Evolutionary conservation across 2,329 filamentous ascomycete species (phyloP), one percentile per base, ranked within the genome.

Genomic region (Fusarium sp.): DNA sequence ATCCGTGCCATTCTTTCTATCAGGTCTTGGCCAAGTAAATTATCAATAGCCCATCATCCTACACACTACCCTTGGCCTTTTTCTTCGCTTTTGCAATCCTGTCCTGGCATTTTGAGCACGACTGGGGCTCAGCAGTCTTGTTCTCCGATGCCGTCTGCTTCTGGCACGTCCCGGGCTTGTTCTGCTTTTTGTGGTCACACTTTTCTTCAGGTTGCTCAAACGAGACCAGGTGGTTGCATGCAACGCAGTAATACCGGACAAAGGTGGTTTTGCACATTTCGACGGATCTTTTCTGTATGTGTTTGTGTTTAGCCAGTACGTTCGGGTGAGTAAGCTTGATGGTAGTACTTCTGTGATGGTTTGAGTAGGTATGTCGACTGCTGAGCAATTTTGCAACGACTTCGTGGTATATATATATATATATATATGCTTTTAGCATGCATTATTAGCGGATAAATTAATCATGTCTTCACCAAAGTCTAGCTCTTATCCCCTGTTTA

Each of bases 211-310:
- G 13, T 25, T 50, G 44, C 3, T 43, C 14, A 5, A 38, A 50
- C 2, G 11, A n/a, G 2, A 60, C 52, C 2, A 50, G 27, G 5
- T 19, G 15, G 4, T 23, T 27, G 6, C 36, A 50, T 2, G 29
- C 13, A 7, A 23, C 15, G 14, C 21, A 55, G 9, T 35, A 25
- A 13, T 36, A 39, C 11, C 15, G 31, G 4, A 60, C 9, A 9
- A 55, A 43, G 0, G 36, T 46, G 8, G 39, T 46, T 4, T 8
- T 55, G 13, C 25, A 61, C 35, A 47, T 55, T 2, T 11, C 19
- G 13, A 2, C 0, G 6, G 2, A 3, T 1, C 10, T 2, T 23
- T 19, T 5, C 15, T 31, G n/a, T 42, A 14, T 14, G 14, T 0
- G 9, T 10, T 17, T 33, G 11, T 33, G 6, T 33, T 14, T 5